Conservation (phyloP, 352 stramenopile genomes). For the Globisporangium spinosum region DNA sequence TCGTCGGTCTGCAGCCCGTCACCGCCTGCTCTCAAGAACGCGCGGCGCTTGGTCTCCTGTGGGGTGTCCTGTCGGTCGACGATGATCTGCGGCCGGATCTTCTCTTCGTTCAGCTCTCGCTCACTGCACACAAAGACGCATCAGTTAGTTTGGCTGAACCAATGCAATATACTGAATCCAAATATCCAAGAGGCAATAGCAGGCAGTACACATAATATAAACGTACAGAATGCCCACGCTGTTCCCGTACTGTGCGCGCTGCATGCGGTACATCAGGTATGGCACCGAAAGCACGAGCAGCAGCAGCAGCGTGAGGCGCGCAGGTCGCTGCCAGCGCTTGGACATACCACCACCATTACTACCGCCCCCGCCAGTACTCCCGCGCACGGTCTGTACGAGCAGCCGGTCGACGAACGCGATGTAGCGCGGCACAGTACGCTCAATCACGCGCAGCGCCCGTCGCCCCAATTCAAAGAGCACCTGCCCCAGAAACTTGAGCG, state of each 20-base stretch:
- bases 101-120: slow-evolving; percentile 47
- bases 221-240: slow-evolving; percentile 15
- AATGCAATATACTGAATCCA: not conserved
- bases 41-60: slow-evolving; percentile 31
- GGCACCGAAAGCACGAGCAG: slow-evolving; percentile 35
- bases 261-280: slow-evolving; percentile 44
- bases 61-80: slow-evolving; percentile 32
- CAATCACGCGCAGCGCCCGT: slow-evolving; percentile 35
- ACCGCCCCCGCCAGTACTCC: slow-evolving; percentile 29
- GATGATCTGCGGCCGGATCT: slow-evolving; percentile 61
- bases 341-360: not conserved
- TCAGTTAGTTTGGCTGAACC: not conserved
- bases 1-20: slow-evolving; percentile 45
- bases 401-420: slow-evolving; percentile 47
- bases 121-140: slow-evolving; percentile 18
- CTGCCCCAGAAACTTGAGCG: slow-evolving; percentile 41
- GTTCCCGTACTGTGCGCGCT: slow-evolving; percentile 23
- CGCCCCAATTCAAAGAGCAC: slow-evolving; percentile 49
- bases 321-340: slow-evolving; percentile 23
- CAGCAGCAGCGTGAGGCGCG: slow-evolving; percentile 31
- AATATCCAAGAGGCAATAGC: not conserved
- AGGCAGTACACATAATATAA: not conserved
- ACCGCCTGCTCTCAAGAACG: slow-evolving; percentile 42
- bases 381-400: slow-evolving; percentile 42
- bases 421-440: slow-evolving; percentile 46